A percentile compares a stretch with the other conserved stretches of the same genome.
phyloP scores from a whole-genome alignment of 1,139 yeast species.

The Kodamaea fungicola region DNA sequence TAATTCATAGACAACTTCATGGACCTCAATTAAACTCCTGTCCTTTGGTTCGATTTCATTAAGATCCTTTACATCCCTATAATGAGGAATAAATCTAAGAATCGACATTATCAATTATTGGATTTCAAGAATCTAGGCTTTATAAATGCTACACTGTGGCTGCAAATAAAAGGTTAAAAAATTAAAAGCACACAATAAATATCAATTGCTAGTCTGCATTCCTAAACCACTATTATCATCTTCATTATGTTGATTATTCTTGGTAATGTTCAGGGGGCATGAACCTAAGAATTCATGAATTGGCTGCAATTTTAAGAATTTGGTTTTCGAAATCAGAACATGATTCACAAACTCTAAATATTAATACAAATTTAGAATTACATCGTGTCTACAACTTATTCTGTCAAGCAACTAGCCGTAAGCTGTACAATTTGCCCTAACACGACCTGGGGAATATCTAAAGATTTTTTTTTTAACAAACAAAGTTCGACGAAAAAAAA shows the following conservation, averaged over 20 bases:
- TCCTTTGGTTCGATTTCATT: background rate
- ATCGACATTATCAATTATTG: background rate
- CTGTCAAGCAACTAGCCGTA: background rate
- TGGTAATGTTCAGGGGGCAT: too few species aligned
- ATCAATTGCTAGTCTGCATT: too few species aligned
- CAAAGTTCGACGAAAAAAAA: conserved; percentile 4
- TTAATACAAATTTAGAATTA: too few species aligned
- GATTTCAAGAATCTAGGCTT: background rate
- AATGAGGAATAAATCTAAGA: conserved; percentile 3
- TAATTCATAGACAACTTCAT: conserved; percentile 2
- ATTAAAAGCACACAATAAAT: background rate
- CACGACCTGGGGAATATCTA: conserved; percentile 1
- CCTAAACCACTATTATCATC: too few species aligned
- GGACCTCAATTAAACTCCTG: conserved; percentile 1
- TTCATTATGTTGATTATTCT: too few species aligned
- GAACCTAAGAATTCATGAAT: too few species aligned
- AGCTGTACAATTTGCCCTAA: background rate
- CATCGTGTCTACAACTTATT: too few species aligned
- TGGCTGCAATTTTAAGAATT: too few species aligned
- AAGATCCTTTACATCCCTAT: conserved; percentile 2
- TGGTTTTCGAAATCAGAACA: too few species aligned
- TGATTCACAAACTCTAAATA: too few species aligned
- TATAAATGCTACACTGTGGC: conserved; percentile 1
- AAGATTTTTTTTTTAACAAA: background rate
- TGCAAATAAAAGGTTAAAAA: conserved; percentile 2